Evolutionary conservation across 495 filamentous ascomycete species (phyloP), one percentile per base, ranked within the genome.

Genomic region (Trichoderma asperelloides): DNA sequence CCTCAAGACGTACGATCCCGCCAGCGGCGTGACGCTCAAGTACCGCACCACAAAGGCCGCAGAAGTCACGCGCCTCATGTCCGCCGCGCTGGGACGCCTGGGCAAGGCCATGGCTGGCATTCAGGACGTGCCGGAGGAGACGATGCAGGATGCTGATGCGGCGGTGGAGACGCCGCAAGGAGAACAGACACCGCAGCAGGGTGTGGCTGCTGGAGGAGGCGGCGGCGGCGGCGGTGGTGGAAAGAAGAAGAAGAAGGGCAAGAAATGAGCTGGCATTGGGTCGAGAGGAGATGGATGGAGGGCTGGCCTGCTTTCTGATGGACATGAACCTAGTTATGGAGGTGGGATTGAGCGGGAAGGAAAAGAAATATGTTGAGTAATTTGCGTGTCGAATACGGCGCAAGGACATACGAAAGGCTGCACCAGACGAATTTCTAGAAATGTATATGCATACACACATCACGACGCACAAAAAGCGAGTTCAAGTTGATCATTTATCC

Each of bases 41-140:
- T 98, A 97, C 79, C 84, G 85, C 73, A 96, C 95, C 21, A 87
- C 89, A 75, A 96, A 96, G 72, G 88, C 88, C n/a, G 91, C 91
- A 21, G 93, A 97, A 76, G 94, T 98, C 4, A 86, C 87, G 2
- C 80, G 95, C 41, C 75, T 98, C 74, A 84, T 98, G 51, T 86
- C 86, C 41, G 86, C 85, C 49, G 27, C 40, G 25, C 72, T 98
- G 69, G 91, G 90, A 2, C 81, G 83, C 67, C 74, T 94, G 72
- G 89, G 86, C 8, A 78, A 81, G 67, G 77, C 82, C 68, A 91
- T 93, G 81, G 86, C 85, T 13, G 87, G 81, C 49, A 73, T 92
- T 73, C 80, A 78, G 45, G 63, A 55, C 47, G 78, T 74, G 55
- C 71, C 73, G 66, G 76, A 74, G 64, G 78, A 76, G 49, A 69